A percentile compares a stretch with the other conserved stretches of the same genome.
Conservation (phyloP, 2,329 filamentous ascomycete species). For the Gaeumannomyces tritici region DNA sequence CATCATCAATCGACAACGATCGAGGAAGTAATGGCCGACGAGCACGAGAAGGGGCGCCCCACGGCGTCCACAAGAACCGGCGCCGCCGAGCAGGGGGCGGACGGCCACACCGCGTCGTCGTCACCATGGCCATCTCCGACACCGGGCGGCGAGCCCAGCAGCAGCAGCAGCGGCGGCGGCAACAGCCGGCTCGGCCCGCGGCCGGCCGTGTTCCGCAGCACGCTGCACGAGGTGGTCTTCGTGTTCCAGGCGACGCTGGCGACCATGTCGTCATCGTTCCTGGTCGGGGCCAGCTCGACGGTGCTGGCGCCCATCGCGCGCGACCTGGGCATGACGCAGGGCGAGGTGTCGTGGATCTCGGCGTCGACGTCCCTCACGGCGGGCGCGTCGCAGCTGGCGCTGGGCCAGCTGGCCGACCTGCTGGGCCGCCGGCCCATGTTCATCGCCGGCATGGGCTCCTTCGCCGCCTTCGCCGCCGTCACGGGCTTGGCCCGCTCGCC, state of each 20-base stretch:
- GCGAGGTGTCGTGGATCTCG: slow-evolving; percentile 59
- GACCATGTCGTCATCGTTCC: slow-evolving; percentile 51
- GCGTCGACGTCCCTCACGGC: slow-evolving; percentile 54
- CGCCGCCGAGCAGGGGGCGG: background rate
- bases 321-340: slow-evolving; percentile 52
- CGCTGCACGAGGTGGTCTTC: slow-evolving; percentile 54
- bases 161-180: background rate
- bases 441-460: slow-evolving; percentile 48
- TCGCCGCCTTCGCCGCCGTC: slow-evolving; percentile 45
- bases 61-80: background rate
- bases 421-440: slow-evolving; percentile 56
- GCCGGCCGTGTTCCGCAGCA: slow-evolving; percentile 52
- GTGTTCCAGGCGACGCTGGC: slow-evolving; percentile 58
- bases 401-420: slow-evolving; percentile 56
- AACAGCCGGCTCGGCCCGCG: slow-evolving; percentile 21
- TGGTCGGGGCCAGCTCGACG: slow-evolving; percentile 49
- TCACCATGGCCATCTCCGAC: background rate
- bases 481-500: slow-evolving; percentile 50
- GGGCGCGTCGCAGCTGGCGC: slow-evolving; percentile 56
- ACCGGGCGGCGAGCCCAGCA: background rate
- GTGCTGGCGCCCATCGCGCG: slow-evolving; percentile 51
- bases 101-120: background rate
- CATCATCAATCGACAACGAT: background rate
- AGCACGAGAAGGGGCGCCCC: background rate
- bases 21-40: background rate